Base-by-base conservation (phyloP, 768 basidiomycete species). In the Phallus indusiatus region DNA sequence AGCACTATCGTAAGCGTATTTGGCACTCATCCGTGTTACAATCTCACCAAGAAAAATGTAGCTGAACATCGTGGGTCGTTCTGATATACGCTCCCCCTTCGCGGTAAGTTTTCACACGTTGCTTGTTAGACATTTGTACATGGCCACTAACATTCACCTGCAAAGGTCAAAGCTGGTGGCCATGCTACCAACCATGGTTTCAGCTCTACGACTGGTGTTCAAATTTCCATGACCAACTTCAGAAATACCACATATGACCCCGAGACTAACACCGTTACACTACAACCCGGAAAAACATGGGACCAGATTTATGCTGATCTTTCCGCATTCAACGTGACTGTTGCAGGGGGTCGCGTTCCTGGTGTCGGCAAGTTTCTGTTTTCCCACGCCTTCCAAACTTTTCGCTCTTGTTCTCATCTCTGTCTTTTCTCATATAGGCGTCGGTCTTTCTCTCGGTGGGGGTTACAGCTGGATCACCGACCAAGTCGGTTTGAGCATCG, bases 241-340 rank as follows among this genome's bases (percentile, higher is more conserved):
- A 71, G 72, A 4, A 61, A 76, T 22, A 66, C 70, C 47, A 64
- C 22, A 0, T 68, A 69, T 56, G 52, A 70, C 55, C 47, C 60
- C 17, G 59, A 20, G 1, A 48, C 61, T 4, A 55, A 60, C 17
- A 66, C 65, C 2, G 69, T 59, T 5, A 63, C 62, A 11, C 61
- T 76, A 53, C 74, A 72, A 35, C 65, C 73, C 8, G 75, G 76
- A 5, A 64, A 81, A n/a, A 72, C 82, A 24, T 87, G 84, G 84
- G 85, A 88, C 65, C 78, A 84, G 35, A 82, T 80, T 68, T 86
- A 85, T 61, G 71, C 72, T 2, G 78, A 77, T 5, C 73, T 87
- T 4, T 73, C 70, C 5, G 79, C 78, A 0, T 64, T 72, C 56
- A 73, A 71, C 6, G 78, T 82, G 8, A 81, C 74, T 50, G 81